Conservation (phyloP, 2,329 filamentous ascomycete genomes). For the Dothideomycetidae sp. region DNA sequence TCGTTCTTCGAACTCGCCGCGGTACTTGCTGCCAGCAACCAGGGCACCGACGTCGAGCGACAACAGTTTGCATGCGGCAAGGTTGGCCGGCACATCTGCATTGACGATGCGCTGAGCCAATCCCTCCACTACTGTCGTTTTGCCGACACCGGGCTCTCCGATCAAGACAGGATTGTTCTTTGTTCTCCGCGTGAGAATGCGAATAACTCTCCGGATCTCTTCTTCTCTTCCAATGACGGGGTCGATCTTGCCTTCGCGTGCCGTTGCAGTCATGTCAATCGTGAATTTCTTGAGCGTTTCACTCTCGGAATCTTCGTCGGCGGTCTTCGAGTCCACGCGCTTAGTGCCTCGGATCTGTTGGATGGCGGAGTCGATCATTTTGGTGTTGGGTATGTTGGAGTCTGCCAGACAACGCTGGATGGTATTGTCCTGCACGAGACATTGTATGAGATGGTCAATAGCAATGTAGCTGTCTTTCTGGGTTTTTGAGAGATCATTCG, state of each 20-base stretch:
- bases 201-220: constrained; percentile 81
- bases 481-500: constrained; percentile 85
- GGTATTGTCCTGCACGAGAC: constrained; percentile 61
- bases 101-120: constrained; percentile 93
- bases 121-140: constrained; percentile 95
- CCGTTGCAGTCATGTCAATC: constrained; percentile 95
- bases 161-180: constrained; percentile 99
- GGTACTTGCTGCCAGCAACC: constrained; percentile 94
- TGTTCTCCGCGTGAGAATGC: constrained; percentile 81
- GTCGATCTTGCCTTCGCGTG: constrained; percentile 92
- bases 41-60: constrained; percentile 91
- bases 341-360: constrained; percentile 82
- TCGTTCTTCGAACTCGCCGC: constrained; percentile 95
- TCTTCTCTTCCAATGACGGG: constrained; percentile 94
- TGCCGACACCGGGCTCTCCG: constrained; percentile 94
- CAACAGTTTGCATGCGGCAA: constrained; percentile 84
- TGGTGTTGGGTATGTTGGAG: constrained; percentile 79
- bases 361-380: constrained; percentile 81
- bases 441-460: constrained; percentile 83
- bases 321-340: constrained; percentile 89
- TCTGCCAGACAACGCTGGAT: constrained; percentile 67
- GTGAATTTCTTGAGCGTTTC: constrained; percentile 98
- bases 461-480: constrained; percentile 94
- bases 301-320: constrained; percentile 80
- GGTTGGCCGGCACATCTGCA: constrained; percentile 85